Evolutionary conservation across 1,284 basidiomycete genomes (phyloP), one percentile per base, ranked within the genome.

Genomic region (Sphagnurus paluster): DNA sequence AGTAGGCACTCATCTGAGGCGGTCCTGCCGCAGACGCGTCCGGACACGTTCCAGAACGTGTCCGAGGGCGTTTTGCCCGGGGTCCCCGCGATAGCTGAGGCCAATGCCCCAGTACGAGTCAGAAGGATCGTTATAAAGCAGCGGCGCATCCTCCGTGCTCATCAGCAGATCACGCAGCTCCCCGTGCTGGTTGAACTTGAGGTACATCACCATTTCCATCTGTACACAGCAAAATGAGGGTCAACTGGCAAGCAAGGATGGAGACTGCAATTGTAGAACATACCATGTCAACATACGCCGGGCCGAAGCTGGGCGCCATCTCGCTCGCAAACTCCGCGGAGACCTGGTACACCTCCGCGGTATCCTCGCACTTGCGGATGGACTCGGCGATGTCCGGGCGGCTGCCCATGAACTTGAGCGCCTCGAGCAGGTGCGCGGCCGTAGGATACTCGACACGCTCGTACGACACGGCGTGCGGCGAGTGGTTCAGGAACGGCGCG

Each of bases 361-460:
- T 66, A 21, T 69, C 71, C 9, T 60, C 58, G 46, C 70, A 72
- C 4, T 48, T 53, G 17, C 82, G 67, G 48, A 88, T 80, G 21
- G 55, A 53, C 44, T 82, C 76, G 4, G 79, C 79, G 19, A 84
- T 53, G 1, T 77, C 74, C 0, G 75, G 72, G 5, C 66, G 63
- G 25, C 66, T 60, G 0, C 67, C 66, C 41, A 80, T 55, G 58
- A 82, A 88, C 58, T 84, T 84, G 52, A 84, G 65, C 7, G 84
- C 84, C 62, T 88, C 84, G 33, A 79, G 71, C 11, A 88, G 67
- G 56, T 88, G 86, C 50, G 78, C 62, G 2, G 81, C 85, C 2
- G 77, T 82, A 5, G 83, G 81, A 51, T 81, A 88, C 33, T 65
- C 63, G 41, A 69, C 68, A 25, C 75, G 69, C 35, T 68, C 58